phyloP scores from a whole-genome alignment of 805 yeast species.

The Saccharomycopsis oosterbeekiorum region DNA sequence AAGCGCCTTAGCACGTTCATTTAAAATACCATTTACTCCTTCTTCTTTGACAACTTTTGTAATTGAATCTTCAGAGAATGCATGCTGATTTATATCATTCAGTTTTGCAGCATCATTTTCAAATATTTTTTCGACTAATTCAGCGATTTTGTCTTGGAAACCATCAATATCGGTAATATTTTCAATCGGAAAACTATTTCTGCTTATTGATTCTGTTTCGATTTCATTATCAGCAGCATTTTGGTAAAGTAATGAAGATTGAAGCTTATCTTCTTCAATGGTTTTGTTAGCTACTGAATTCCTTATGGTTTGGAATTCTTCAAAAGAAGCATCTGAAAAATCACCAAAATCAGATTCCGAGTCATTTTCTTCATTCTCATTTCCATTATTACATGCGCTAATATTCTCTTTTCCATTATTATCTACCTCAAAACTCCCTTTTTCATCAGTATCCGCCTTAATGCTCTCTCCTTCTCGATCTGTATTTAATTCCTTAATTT shows the following conservation, averaged over 20 bases:
- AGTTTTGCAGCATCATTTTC: constrained; percentile 1
- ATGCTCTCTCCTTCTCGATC: no score
- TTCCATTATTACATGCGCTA: no score
- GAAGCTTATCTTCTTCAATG: constrained; percentile 8
- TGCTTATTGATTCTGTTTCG: neutral
- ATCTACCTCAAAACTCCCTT: no score
- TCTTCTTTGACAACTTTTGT: neutral
- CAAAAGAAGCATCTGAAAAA: constrained; percentile 29
- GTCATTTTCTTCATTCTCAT: constrained; percentile 5
- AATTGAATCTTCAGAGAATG: neutral
- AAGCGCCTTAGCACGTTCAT: constrained; percentile 28
- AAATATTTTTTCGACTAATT: neutral
- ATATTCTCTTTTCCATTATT: no score
- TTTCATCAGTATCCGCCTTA: no score
- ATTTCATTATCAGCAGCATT: neutral
- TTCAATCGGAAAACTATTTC: neutral
- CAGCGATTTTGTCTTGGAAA: neutral
- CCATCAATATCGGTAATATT: neutral
- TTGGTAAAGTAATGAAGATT: constrained; percentile 9
- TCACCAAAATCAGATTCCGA: constrained; percentile 27
- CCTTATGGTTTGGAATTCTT: constrained; percentile 20
- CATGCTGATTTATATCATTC: no score
- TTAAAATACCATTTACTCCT: neutral
- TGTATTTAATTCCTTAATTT: no score
- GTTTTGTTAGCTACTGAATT: constrained; percentile 14